A percentile compares a stretch with the other conserved stretches of the same genome.
These are phyloP conservation scores for Tetrapisispora fleetii DNA, from an alignment of 805 yeast genomes.

Conservation along the genomic window DNA sequence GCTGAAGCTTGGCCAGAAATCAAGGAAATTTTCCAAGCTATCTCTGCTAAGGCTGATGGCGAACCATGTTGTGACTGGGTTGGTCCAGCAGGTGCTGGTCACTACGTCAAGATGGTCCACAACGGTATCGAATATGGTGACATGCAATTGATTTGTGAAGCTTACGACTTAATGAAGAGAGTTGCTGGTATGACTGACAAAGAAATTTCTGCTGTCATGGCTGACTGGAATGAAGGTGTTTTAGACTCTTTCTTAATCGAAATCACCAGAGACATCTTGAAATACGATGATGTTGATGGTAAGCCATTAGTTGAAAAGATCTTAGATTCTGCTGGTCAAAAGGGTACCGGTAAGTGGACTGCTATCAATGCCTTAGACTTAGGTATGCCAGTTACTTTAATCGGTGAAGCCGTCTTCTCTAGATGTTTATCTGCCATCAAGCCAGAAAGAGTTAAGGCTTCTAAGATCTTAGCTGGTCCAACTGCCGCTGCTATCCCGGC, in stretches of 20 bases:
- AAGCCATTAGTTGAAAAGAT: slow-evolving; percentile 93
- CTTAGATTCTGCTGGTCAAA: slow-evolving; percentile 95
- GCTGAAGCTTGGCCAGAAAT: slow-evolving; percentile 98
- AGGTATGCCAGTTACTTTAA: slow-evolving; percentile 96
- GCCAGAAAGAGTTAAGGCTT: slow-evolving; percentile 81
- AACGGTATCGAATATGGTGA: slow-evolving; percentile 99
- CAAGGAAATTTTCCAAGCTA: slow-evolving; percentile 91
- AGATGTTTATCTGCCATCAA: slow-evolving; percentile 93
- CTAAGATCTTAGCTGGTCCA: slow-evolving; percentile 75
- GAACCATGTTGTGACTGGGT: slow-evolving; percentile 99
- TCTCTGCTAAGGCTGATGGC: slow-evolving; percentile 93
- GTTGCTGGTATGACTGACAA: slow-evolving; percentile 81
- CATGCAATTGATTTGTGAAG: slow-evolving; percentile 98
- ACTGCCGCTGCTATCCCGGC: slow-evolving; percentile 13
- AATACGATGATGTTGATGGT: slow-evolving; percentile 82
- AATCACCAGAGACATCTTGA: slow-evolving; percentile 90
- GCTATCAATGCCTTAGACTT: slow-evolving; percentile 95
- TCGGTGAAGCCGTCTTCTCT: slow-evolving; percentile 97
- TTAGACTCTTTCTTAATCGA: slow-evolving; percentile 94
- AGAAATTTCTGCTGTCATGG: slow-evolving; percentile 89
- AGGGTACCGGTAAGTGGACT: slow-evolving; percentile 99
- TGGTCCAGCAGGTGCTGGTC: slow-evolving; percentile 98
- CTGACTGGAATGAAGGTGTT: slow-evolving; percentile 94
- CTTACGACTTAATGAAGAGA: slow-evolving; percentile 92
- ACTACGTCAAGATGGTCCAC: slow-evolving; percentile 98